Conservation (phyloP, 2,329 filamentous ascomycete species). For the Penicillium sp. region DNA sequence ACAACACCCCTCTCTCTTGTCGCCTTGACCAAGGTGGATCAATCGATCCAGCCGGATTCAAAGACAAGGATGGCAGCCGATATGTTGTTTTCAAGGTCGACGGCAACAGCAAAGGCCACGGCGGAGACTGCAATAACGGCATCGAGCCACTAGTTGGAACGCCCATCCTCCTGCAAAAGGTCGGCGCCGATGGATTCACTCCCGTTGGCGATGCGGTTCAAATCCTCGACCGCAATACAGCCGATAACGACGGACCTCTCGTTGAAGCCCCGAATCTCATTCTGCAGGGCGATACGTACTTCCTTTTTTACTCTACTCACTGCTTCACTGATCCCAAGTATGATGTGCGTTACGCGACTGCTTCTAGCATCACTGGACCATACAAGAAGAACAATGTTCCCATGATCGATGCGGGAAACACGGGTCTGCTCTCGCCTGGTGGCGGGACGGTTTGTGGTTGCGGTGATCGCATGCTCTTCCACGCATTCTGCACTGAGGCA, state of each 20-base stretch:
- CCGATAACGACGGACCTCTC: slow-evolving; percentile 63
- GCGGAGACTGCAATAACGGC: slow-evolving; percentile 51
- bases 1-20: slow-evolving; percentile 54
- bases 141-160: slow-evolving; percentile 37
- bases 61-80: slow-evolving; percentile 54
- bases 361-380: slow-evolving; percentile 39
- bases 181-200: slow-evolving; percentile 52
- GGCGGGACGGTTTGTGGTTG: slow-evolving; percentile 34
- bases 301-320: slow-evolving; percentile 64
- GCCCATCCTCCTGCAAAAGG: slow-evolving; percentile 44
- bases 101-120: slow-evolving; percentile 57
- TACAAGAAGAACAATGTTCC: slow-evolving; percentile 38
- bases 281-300: slow-evolving; percentile 50
- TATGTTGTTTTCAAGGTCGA: slow-evolving; percentile 69
- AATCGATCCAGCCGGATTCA: slow-evolving; percentile 64
- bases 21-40: slow-evolving; percentile 57
- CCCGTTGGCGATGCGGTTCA: slow-evolving; percentile 55
- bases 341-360: slow-evolving; percentile 62
- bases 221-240: slow-evolving; percentile 58
- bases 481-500: slow-evolving; percentile 30
- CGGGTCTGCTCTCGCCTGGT: slow-evolving; percentile 32
- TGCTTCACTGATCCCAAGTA: slow-evolving; percentile 59
- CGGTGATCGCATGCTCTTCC: slow-evolving; percentile 36
- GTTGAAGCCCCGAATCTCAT: slow-evolving; percentile 63
- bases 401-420: slow-evolving; percentile 37